Conservation (phyloP, 257 asterid genomes). For the Datura wrightii region DNA sequence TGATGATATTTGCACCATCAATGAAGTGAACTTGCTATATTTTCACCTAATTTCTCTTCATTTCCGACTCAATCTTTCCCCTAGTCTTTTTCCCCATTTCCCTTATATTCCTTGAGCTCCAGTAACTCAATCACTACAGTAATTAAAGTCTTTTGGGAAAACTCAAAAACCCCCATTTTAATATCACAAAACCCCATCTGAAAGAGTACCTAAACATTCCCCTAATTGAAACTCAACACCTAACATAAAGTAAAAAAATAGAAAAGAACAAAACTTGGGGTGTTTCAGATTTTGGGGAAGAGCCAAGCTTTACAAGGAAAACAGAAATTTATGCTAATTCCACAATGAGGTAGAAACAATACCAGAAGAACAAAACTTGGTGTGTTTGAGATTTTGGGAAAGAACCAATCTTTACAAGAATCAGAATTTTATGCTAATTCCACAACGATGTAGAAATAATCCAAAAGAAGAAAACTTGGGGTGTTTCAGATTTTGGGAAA, state of each 20-base stretch:
- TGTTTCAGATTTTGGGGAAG: neutral
- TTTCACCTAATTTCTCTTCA: neutral
- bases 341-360: neutral
- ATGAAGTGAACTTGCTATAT: neutral
- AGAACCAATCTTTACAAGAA: neutral
- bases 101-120: neutral
- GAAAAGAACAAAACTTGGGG: neutral
- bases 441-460: neutral
- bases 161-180: neutral
- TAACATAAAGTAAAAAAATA: neutral
- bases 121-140: neutral
- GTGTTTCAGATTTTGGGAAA: neutral
- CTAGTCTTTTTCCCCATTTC: neutral
- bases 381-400: neutral
- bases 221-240: neutral
- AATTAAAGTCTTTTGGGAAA: neutral
- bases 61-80: neutral
- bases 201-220: neutral
- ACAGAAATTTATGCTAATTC: neutral
- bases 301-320: neutral
- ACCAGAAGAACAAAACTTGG: neutral
- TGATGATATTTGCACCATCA: neutral
- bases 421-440: neutral
- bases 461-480: neutral
- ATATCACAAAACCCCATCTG: neutral